Evolutionary conservation across 306 rosid species (phyloP), one percentile per base, ranked within the genome.

Genomic region (Citrullus colocynthis): DNA sequence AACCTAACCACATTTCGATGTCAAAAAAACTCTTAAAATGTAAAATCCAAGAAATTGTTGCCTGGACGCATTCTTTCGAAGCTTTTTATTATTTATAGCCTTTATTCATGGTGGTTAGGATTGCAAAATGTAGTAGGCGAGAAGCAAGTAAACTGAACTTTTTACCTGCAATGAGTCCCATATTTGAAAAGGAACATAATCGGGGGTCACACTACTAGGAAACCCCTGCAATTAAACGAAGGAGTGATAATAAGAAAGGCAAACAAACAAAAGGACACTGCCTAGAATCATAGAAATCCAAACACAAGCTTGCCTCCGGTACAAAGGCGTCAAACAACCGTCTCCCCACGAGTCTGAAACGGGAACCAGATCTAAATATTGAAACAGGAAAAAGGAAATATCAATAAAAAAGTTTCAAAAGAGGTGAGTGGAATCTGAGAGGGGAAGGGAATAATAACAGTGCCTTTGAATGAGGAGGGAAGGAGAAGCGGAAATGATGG

Each of bases 101-200:
- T 18, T 5, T 6, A 61, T 61, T 55, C n/a, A 61, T 30, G 10
- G 39, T 30, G 67, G 4, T 61, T 44, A 70, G 15, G 7, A 49
- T 17, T 30, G 6, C 18, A 37, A 6, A 49, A 48, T 49, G 59
- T 32, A 72, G 49, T 0, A 49, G 24, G 42, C 7, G 7, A 17
- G 54, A 6, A 73, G 20, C 54, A 44, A 20, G 48, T 49, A 49
- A 17, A 41, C 3, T 72, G 3, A 34, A 71, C 75, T 57, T 49
- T 49, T 78, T 49, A 90, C 98, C 97, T 95, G 98, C 81, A 95
- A 83, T 17, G 78, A 88, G 84, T 95, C 98, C 98, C 98, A 95
- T 62, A 92, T 82, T 88, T 95, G 98, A 87, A 95, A 95, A 80
- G 96, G 88, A 57, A 86, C 85, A 87, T 95, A 95, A 92, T 95